phyloP scores from a whole-genome alignment of 495 filamentous ascomycete genomes.

The Darksidea phi region DNA sequence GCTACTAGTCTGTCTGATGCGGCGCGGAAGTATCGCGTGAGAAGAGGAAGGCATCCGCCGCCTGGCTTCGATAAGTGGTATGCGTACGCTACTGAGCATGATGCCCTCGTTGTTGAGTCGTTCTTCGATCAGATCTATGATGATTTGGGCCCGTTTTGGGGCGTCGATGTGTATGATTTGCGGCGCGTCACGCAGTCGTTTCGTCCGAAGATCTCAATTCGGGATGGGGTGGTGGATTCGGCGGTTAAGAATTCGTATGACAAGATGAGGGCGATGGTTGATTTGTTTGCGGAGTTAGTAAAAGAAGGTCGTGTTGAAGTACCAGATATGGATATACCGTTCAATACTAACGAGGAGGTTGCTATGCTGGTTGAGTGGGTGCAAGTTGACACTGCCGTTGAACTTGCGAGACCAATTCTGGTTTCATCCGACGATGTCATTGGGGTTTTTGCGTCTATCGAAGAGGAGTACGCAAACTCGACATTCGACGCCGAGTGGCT shows the following conservation, averaged over 20 bases:
- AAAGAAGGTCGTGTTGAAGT: slow-evolving; percentile 13
- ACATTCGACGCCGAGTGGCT: slow-evolving; percentile 34
- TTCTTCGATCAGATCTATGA: slow-evolving; percentile 46
- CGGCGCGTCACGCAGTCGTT: slow-evolving; percentile 30
- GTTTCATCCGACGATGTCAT: slow-evolving; percentile 1
- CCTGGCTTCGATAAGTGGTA: slow-evolving; percentile 45
- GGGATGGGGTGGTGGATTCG: slow-evolving; percentile 34
- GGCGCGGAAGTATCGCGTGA: slow-evolving; percentile 37
- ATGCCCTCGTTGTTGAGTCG: slow-evolving; percentile 39
- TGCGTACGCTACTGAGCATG: slow-evolving; percentile 35
- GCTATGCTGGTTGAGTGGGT: slow-evolving; percentile 42
- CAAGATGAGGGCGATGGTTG: slow-evolving; percentile 37
- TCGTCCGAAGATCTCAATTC: slow-evolving; percentile 29
- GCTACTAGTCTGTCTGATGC: slow-evolving; percentile 35
- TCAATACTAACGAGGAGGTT: slow-evolving; percentile 43
- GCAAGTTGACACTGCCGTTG: slow-evolving; percentile 36
- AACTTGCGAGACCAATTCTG: slow-evolving; percentile 4
- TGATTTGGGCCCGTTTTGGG: slow-evolving; percentile 44
- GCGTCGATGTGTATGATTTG: slow-evolving; percentile 33
- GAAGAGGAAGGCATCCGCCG: slow-evolving; percentile 41
- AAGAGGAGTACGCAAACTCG: slow-evolving; percentile 11
- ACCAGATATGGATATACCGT: slow-evolving; percentile 44
- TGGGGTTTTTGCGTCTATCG: slow-evolving; percentile 3
- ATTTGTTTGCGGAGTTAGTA: slow-evolving; percentile 35
- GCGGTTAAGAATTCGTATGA: slow-evolving; percentile 16